These are phyloP conservation scores for Populus hybrid DNA, from an alignment of 441 rosid genomes.

Conservation along the genomic window DNA sequence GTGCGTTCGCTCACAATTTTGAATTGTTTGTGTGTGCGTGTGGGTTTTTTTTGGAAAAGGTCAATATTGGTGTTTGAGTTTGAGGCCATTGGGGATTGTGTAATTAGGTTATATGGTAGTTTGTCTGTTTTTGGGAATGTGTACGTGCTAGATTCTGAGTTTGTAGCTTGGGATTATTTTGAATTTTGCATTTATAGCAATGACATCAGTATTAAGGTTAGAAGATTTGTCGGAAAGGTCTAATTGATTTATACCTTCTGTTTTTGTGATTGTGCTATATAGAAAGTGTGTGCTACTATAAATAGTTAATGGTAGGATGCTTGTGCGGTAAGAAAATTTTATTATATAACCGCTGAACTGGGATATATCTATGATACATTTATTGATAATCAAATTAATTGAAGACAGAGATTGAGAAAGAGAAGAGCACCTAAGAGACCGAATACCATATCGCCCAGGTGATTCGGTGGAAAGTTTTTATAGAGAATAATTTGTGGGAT, in stretches of 20 bases:
- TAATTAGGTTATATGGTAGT: background rate
- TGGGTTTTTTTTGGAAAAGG: background rate
- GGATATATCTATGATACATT: conserved; percentile 3
- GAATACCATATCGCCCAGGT: background rate
- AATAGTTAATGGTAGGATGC: background rate
- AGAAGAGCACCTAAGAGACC: background rate
- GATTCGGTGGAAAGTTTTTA: background rate
- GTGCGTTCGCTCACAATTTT: background rate
- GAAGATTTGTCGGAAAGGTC: background rate
- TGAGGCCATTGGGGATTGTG: background rate
- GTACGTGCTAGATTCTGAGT: background rate
- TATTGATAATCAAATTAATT: background rate
- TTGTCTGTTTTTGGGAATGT: background rate
- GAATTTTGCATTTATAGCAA: conserved; percentile 1
- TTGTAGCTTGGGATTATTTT: background rate
- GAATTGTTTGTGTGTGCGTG: background rate
- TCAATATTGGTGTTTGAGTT: background rate
- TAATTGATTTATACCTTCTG: conserved; percentile 8
- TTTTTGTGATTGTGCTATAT: background rate
- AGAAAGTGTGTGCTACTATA: background rate
- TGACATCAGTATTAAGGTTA: background rate
- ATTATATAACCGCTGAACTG: background rate
- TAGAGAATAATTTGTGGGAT: background rate
- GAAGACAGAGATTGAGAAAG: background rate
- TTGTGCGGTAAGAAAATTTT: background rate